phyloP scores from a whole-genome alignment of 371 early-diverging fungal genomes.

The Aphelidium insulamus region DNA sequence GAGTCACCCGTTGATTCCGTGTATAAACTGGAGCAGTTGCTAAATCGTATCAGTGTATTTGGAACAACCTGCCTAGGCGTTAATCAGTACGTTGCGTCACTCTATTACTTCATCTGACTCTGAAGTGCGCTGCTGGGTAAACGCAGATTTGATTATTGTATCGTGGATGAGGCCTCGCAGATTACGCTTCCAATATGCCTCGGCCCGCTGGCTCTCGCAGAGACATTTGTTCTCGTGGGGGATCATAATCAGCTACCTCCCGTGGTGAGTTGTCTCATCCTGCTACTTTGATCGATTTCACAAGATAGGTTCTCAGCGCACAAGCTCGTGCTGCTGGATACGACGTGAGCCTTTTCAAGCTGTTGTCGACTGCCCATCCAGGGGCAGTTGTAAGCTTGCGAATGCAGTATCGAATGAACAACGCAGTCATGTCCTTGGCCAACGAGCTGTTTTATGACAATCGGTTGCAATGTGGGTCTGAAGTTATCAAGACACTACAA shows the following conservation, averaged over 20 bases:
- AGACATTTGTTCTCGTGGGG: conserved; percentile 84
- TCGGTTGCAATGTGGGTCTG: conserved; percentile 49
- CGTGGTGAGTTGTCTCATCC: conserved; percentile 25
- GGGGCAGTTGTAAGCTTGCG: conserved; percentile 46
- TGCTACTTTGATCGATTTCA: background rate
- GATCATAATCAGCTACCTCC: conserved; percentile 98
- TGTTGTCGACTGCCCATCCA: conserved; percentile 58
- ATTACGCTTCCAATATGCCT: conserved; percentile 80
- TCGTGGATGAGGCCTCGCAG: conserved; percentile 98
- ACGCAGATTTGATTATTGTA: conserved; percentile 84
- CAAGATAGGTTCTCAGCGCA: conserved; percentile 1
- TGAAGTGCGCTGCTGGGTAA: conserved; percentile 27
- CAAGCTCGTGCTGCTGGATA: no score
- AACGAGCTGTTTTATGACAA: conserved; percentile 69
- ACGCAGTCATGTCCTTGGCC: conserved; percentile 70
- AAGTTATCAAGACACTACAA: background rate
- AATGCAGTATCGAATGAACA: conserved; percentile 92
- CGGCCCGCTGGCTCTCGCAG: conserved; percentile 70
- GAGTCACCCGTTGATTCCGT: conserved; percentile 20
- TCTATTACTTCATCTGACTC: background rate
- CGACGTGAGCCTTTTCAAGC: conserved; percentile 43
- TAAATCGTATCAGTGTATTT: conserved; percentile 36
- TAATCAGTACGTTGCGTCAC: conserved; percentile 31
- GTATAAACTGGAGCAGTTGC: conserved; percentile 25
- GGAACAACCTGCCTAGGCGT: conserved; percentile 80